phyloP scores from a whole-genome alignment of 805 yeast species.

The Saccharomycopsis capsularis region DNA sequence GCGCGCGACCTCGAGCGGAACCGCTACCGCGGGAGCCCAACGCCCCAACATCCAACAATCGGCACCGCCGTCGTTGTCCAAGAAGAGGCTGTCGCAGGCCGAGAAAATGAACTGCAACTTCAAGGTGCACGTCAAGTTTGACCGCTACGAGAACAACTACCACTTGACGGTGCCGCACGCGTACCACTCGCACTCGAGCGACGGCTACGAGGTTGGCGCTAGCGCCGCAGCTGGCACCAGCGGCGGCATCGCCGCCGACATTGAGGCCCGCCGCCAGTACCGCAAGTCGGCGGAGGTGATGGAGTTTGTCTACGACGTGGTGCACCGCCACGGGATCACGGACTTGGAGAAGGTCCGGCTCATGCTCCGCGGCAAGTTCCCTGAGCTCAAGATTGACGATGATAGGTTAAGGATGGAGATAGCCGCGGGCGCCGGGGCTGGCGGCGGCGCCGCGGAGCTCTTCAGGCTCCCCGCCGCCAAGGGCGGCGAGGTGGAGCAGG shows the following conservation, averaged over 20 bases:
- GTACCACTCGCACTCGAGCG: slow-evolving; percentile 16
- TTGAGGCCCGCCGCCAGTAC: not conserved
- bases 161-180: slow-evolving; percentile 13
- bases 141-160: slow-evolving; percentile 6
- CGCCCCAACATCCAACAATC: not conserved
- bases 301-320: slow-evolving; percentile 6
- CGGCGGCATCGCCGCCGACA: not conserved
- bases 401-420: slow-evolving; percentile 3
- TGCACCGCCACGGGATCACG: not conserved
- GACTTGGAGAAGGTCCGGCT: slow-evolving; percentile 3
- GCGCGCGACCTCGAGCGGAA: not conserved
- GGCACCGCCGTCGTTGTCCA: not conserved
- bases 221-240: not conserved
- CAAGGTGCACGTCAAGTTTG: slow-evolving; percentile 11
- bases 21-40: not conserved
- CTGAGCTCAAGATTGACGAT: slow-evolving; percentile 4
- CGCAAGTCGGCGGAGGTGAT: slow-evolving; percentile 4
- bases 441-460: not conserved
- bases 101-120: slow-evolving; percentile 13
- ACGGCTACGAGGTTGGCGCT: not conserved
- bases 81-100: not conserved
- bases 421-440: not conserved
- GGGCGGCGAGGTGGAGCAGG: not conserved
- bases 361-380: slow-evolving; percentile 5
- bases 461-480: not conserved